A percentile compares a stretch with the other conserved stretches of the same genome.
Evolutionary conservation across 2,329 filamentous ascomycete genomes (phyloP).

Genomic region (Exophiala lecanii-corni): DNA sequence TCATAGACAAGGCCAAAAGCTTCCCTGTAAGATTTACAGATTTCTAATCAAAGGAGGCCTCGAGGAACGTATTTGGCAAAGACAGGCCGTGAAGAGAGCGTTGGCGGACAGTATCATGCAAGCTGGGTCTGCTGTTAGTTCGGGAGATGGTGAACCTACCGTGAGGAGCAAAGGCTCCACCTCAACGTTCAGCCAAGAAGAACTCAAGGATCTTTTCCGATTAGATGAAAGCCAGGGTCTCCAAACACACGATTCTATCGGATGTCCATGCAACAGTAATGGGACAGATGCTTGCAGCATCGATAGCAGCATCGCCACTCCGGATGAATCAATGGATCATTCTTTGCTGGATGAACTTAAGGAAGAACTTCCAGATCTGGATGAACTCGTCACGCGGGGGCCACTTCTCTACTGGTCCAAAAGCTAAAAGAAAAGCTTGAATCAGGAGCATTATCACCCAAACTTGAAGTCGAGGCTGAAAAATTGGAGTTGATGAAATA

Average conservation of each 20-base stretch:
- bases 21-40: slow-evolving; percentile 64
- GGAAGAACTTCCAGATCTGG: slow-evolving; percentile 21
- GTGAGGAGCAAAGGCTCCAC: slow-evolving; percentile 47
- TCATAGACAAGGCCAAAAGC: slow-evolving; percentile 66
- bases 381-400: neutral
- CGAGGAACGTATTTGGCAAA: slow-evolving; percentile 71
- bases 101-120: slow-evolving; percentile 69
- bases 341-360: slow-evolving; percentile 21
- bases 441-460: slow-evolving; percentile 1
- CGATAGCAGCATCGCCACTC: slow-evolving; percentile 2
- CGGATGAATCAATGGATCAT: neutral
- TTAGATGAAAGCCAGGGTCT: slow-evolving; percentile 58
- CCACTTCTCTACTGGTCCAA: neutral
- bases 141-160: slow-evolving; percentile 1
- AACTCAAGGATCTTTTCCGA: slow-evolving; percentile 63
- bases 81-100: slow-evolving; percentile 66
- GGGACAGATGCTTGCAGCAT: slow-evolving; percentile 34
- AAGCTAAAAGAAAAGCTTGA: slow-evolving; percentile 7
- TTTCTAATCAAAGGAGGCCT: slow-evolving; percentile 64
- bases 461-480: slow-evolving; percentile 32
- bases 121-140: slow-evolving; percentile 25
- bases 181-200: slow-evolving; percentile 60
- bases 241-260: slow-evolving; percentile 64
- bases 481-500: slow-evolving; percentile 42
- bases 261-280: slow-evolving; percentile 57